phyloP scores from a whole-genome alignment of 495 filamentous ascomycete genomes.

The Aspergillus nidulans region DNA sequence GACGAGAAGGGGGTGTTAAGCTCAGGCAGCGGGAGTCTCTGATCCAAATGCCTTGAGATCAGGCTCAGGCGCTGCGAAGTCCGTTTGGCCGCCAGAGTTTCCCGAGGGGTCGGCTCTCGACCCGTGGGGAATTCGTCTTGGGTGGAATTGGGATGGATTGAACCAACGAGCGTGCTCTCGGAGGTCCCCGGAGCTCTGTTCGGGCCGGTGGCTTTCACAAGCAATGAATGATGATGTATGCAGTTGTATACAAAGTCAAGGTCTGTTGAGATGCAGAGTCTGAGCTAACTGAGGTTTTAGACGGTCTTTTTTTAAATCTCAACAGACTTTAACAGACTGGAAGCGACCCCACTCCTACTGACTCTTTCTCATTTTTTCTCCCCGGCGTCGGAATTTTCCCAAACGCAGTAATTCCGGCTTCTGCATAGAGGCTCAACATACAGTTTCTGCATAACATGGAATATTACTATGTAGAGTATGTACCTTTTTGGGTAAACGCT shows the following conservation, averaged over 20 bases:
- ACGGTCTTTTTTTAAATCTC: background rate
- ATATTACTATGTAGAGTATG: background rate
- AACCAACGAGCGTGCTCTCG: conserved; percentile 14
- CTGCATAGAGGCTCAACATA: background rate
- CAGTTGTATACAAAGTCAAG: background rate
- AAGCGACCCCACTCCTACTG: background rate
- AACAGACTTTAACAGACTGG: background rate
- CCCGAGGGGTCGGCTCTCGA: conserved; percentile 32
- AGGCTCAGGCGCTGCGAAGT: conserved; percentile 67
- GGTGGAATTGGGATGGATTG: conserved; percentile 13
- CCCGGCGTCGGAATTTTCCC: conserved; percentile 2
- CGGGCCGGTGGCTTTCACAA: conserved; percentile 1
- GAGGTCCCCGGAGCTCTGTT: conserved; percentile 31
- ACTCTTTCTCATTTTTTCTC: background rate
- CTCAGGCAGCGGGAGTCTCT: conserved; percentile 53
- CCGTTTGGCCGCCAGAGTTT: conserved; percentile 52
- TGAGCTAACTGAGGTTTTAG: background rate
- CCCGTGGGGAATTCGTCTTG: conserved; percentile 31
- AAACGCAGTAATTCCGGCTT: background rate
- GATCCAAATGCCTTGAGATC: conserved; percentile 76
- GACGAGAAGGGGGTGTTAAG: conserved; percentile 66
- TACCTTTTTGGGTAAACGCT: too few relatives aligned
- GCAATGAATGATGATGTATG: background rate
- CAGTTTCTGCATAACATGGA: background rate
- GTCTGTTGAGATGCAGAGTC: background rate